Conservation (phyloP, 2,329 filamentous ascomycete genomes). For the Clathrospora elynae region DNA sequence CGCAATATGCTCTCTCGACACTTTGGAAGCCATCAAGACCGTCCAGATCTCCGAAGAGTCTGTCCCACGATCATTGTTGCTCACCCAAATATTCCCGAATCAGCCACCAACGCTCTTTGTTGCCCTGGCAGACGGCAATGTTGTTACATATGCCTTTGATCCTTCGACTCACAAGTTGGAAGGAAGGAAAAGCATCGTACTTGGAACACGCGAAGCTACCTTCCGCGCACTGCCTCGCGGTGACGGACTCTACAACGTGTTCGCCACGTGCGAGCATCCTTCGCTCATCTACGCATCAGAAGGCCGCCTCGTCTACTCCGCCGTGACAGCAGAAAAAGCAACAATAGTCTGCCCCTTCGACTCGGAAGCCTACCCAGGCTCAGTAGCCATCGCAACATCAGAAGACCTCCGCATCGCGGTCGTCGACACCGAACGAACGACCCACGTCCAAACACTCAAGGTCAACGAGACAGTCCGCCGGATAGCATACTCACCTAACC, state of each 20-base stretch:
- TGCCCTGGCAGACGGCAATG: conserved; percentile 89
- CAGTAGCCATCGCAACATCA: conserved; percentile 79
- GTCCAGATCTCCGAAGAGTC: conserved; percentile 65
- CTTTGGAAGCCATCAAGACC: conserved; percentile 68
- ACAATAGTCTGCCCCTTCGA: conserved; percentile 83
- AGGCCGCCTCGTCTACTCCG: conserved; percentile 87
- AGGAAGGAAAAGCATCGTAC: conserved; percentile 76
- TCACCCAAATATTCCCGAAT: conserved; percentile 73
- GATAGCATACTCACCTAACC: conserved; percentile 78
- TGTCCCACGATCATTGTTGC: conserved; percentile 79
- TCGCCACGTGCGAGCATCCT: conserved; percentile 92
- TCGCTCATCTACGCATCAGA: conserved; percentile 91
- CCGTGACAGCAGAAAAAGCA: conserved; percentile 87
- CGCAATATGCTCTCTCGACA: conserved; percentile 71
- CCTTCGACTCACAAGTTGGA: conserved; percentile 66
- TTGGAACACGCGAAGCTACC: conserved; percentile 83
- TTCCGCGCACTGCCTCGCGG: conserved; percentile 77
- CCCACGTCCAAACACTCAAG: conserved; percentile 80
- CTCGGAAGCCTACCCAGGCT: conserved; percentile 76
- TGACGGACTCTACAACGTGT: conserved; percentile 73
- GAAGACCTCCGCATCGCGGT: conserved; percentile 76
- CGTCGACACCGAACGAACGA: conserved; percentile 83
- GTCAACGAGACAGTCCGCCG: conserved; percentile 83
- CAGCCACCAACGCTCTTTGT: conserved; percentile 80
- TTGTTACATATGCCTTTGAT: conserved; percentile 80